Base-by-base conservation (phyloP, 768 basidiomycete genomes). In the Amyloporia xantha region DNA sequence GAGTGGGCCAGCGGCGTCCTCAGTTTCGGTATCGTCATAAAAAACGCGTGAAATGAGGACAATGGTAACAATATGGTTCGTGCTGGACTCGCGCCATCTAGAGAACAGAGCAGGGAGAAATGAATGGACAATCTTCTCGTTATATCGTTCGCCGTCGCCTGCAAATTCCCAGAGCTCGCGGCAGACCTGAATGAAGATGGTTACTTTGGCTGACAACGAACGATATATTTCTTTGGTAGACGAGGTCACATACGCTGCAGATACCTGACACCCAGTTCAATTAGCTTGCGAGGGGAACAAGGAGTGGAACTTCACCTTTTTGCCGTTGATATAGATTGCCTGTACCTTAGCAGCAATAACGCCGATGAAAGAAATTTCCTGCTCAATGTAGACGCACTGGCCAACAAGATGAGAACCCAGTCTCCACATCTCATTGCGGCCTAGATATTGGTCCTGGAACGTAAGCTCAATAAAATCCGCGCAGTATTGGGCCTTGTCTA, bases 61-160 rank as follows among this genome's bases (percentile, higher is more conserved):
- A 56, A 99, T 88, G 15, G 93, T 93, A 48, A 95, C 87, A 6
- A 85, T 88, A 60, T 99, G 96, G 45, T 92, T 94, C 23, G 95
- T 90, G 28, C 84, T 81, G 3, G 84, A 76, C 48, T 86, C 82
- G 39, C 77, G 72, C 93, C 93, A 98, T 53, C 82, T 85, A 10
- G 76, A 65, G 58, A 97, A 93, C 3, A 98, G 76, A 12, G 86
- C 78, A 1, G 95, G 93, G 6, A 99, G 79, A 70, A 97, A 97
- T 2, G 93, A 91, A 62, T 97, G 93, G 2, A 95, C 86, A n/a
- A 95, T 88, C 69, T 98, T 98, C 64, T 98, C 96, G 62, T 91
- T 86, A 67, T 86, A 92, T 4, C 94, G 81, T 64, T 96, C 93
- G 20, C 96, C 96, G 53, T 98, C 96, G 28, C 90, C 92, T 20